Percentiles rank a stretch among this genome's conserved stretches.
phyloP scores from a whole-genome alignment of 192 early-diverging fungal species.

The Backusella parvicylindrica region DNA sequence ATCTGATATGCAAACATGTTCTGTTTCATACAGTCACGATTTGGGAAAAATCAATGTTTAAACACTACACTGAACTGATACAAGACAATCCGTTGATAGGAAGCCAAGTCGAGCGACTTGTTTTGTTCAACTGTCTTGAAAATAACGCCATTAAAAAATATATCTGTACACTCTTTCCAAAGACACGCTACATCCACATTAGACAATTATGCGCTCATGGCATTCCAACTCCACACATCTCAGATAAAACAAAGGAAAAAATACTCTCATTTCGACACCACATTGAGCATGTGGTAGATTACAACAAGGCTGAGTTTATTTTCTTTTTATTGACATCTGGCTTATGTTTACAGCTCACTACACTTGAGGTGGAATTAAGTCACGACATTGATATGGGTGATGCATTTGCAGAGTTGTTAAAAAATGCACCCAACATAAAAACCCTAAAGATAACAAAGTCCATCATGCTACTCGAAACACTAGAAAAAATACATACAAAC shows the following conservation, averaged over 20 bases:
- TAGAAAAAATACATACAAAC: neutral
- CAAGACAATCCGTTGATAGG: neutral
- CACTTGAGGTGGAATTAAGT: neutral
- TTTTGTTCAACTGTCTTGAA: neutral
- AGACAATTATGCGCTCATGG: neutral
- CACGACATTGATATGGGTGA: neutral
- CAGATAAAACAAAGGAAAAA: neutral
- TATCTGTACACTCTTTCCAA: neutral
- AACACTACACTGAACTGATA: neutral
- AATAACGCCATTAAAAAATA: neutral
- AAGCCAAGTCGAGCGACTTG: neutral
- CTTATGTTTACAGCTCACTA: neutral
- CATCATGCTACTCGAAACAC: neutral
- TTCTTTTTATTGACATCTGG: neutral
- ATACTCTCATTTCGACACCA: neutral
- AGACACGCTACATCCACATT: neutral
- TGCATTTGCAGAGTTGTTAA: neutral
- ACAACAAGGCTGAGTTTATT: neutral
- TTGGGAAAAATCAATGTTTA: neutral
- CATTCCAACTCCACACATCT: neutral
- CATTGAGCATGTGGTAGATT: neutral
- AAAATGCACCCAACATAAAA: neutral
- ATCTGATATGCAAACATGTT: neutral
- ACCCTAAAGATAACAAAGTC: neutral
- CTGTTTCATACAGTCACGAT: neutral